These are phyloP conservation scores for Pythium sukuiense DNA, from an alignment of 352 stramenopile species.

Conservation along the genomic window DNA sequence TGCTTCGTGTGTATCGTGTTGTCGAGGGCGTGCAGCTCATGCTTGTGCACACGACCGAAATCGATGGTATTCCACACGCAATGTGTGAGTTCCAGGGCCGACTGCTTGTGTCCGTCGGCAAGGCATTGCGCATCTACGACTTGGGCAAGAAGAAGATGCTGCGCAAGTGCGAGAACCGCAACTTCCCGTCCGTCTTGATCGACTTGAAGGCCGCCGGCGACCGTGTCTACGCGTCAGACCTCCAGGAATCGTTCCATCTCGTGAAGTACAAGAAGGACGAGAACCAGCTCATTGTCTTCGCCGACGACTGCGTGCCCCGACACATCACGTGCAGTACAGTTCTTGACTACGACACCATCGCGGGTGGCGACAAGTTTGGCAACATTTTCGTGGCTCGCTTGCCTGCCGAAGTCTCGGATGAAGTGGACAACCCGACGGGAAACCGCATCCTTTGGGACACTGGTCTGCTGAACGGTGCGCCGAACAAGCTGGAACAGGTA, in stretches of 20 bases:
- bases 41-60: conserved; percentile 95
- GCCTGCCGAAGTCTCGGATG: conserved; percentile 92
- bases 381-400: conserved; percentile 97
- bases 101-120: conserved; percentile 96
- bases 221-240: conserved; percentile 95
- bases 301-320: conserved; percentile 92
- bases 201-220: conserved; percentile 94
- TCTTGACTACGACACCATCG: conserved; percentile 98
- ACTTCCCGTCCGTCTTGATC: conserved; percentile 92
- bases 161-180: conserved; percentile 97
- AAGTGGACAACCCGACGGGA: conserved; percentile 95
- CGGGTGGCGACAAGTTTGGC: conserved; percentile 98
- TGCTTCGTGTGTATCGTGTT: conserved; percentile 93
- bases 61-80: conserved; percentile 96
- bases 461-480: conserved; percentile 88
- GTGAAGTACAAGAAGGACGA: conserved; percentile 97
- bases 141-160: conserved; percentile 99
- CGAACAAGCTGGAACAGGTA: conserved; percentile 97
- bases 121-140: conserved; percentile 97
- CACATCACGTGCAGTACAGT: conserved; percentile 84
- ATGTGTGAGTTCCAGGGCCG: conserved; percentile 98
- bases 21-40: conserved; percentile 92
- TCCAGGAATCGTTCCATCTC: conserved; percentile 96
- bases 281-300: conserved; percentile 96
- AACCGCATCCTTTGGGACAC: conserved; percentile 97